Base-by-base conservation (phyloP, 768 basidiomycete genomes). In the Trametes villosa region DNA sequence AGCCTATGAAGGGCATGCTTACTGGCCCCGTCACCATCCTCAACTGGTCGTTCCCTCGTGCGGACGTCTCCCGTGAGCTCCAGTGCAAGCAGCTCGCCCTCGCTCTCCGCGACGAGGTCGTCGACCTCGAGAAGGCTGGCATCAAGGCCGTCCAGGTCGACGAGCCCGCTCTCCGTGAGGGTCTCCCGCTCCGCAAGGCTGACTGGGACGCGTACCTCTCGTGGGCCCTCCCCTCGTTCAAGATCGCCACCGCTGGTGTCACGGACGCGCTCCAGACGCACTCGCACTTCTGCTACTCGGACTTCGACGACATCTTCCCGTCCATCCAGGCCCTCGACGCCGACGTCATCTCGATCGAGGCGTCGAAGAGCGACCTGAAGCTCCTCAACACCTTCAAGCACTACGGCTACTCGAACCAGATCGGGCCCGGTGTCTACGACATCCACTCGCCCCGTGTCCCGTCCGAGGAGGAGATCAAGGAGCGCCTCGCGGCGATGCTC, bases 11-110 rank as follows among this genome's bases (percentile, higher is more conserved):
- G 88, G 96, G 96, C 68, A 98, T 98, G 97, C 83, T 98, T 57
- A 96, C 96, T 57, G 96, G 96, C 65, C 96, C 95, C 20, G 96
- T 98, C 75, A 95, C 94, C 63, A 97, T 99, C 78, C 87, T 98
- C 78, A 98, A 98, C 85, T 99, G 97, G 97, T 98, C 97, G 33
- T 99, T 99, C 96, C 97, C 97, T 72, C 96, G 97, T 76, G 94
- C 94, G 67, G 97, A 99, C 74, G 91, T 98, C 67, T 86, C 91
- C 55, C 92, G 93, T 74, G 96, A 98, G 79, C 77, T 96, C 66
- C 97, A 99, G 81, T 95, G 94, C 75, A 94, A 96, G 83, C 97
- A 99, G 77, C 87, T 99, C 67, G 97, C 97, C 57, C 86, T 99
- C 65, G 90, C 97, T 57, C 93, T 99, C 73, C 95, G 97, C 67